Evolutionary conservation across 805 yeast species (phyloP).

Genomic region (Yarrowia hollandica): DNA sequence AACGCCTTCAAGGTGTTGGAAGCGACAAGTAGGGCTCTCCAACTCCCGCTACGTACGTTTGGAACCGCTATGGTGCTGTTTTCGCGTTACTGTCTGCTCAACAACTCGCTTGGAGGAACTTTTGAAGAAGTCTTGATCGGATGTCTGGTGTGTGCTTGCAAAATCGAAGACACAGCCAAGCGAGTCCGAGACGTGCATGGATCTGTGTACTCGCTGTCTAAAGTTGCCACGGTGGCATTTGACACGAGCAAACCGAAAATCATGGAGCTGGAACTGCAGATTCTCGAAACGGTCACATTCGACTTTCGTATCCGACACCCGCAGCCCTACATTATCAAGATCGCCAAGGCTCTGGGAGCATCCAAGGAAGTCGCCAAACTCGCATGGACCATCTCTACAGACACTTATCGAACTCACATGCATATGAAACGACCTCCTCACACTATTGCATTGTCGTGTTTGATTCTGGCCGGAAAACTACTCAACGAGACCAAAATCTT

Average conservation of each 20-base stretch:
- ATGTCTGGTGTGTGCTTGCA: slow-evolving; percentile 67
- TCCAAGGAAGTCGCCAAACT: slow-evolving; percentile 44
- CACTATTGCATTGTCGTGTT: slow-evolving; percentile 65
- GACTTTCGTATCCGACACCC: slow-evolving; percentile 71
- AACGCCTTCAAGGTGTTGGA: not conserved
- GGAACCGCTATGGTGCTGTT: slow-evolving; percentile 71
- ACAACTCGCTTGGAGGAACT: slow-evolving; percentile 37
- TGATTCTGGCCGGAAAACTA: slow-evolving; percentile 60
- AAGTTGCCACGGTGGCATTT: not conserved
- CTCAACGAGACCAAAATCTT: slow-evolving; percentile 38
- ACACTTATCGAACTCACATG: slow-evolving; percentile 67
- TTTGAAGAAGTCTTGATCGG: slow-evolving; percentile 60
- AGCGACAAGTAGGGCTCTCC: not conserved
- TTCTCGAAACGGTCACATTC: slow-evolving; percentile 74
- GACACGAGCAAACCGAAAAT: slow-evolving; percentile 45
- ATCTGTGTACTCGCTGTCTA: slow-evolving; percentile 33
- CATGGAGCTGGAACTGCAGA: slow-evolving; percentile 63
- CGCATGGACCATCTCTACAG: slow-evolving; percentile 78
- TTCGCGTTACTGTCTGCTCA: slow-evolving; percentile 69
- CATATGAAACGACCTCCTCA: slow-evolving; percentile 73
- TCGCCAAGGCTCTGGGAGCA: slow-evolving; percentile 49
- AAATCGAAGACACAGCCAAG: slow-evolving; percentile 82
- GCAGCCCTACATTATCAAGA: slow-evolving; percentile 66
- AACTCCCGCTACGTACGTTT: slow-evolving; percentile 61
- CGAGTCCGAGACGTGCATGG: slow-evolving; percentile 62